These are phyloP conservation scores for Colletotrichum sp. DNA, from an alignment of 2,329 filamentous ascomycete genomes.

Conservation along the genomic window DNA sequence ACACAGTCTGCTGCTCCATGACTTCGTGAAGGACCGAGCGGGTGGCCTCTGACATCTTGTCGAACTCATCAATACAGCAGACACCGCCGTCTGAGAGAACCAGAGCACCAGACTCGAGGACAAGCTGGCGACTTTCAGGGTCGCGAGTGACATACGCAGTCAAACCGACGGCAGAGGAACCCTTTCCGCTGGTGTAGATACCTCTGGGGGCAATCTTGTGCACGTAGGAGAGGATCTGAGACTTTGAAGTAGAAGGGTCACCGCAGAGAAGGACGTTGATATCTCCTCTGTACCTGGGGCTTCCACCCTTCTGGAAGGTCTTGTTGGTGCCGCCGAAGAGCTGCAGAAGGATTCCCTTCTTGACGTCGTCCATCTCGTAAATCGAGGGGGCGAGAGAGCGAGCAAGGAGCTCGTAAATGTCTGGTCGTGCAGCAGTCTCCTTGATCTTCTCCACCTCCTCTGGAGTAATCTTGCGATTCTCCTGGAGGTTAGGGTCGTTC, in stretches of 20 bases:
- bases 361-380: constrained; percentile 98
- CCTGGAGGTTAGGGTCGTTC: constrained; percentile 78
- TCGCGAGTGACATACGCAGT: constrained; percentile 83
- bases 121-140: constrained; percentile 79
- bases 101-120: constrained; percentile 79
- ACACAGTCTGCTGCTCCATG: constrained; percentile 88
- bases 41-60: constrained; percentile 83
- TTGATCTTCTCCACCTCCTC: constrained; percentile 92
- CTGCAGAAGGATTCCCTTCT: constrained; percentile 96
- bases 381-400: constrained; percentile 93
- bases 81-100: constrained; percentile 83
- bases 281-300: constrained; percentile 93
- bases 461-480: constrained; percentile 80
- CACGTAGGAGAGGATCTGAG: constrained; percentile 90
- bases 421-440: constrained; percentile 76
- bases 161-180: constrained; percentile 80
- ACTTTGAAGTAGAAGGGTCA: constrained; percentile 96
- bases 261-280: constrained; percentile 97
- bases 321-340: constrained; percentile 98
- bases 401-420: constrained; percentile 92
- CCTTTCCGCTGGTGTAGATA: constrained; percentile 83
- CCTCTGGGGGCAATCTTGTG: constrained; percentile 95
- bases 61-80: constrained; percentile 85
- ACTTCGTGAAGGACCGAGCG: constrained; percentile 85
- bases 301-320: constrained; percentile 94